Evolutionary conservation across 2,329 filamentous ascomycete genomes (phyloP).

Genomic region (Onygenales sp.): DNA sequence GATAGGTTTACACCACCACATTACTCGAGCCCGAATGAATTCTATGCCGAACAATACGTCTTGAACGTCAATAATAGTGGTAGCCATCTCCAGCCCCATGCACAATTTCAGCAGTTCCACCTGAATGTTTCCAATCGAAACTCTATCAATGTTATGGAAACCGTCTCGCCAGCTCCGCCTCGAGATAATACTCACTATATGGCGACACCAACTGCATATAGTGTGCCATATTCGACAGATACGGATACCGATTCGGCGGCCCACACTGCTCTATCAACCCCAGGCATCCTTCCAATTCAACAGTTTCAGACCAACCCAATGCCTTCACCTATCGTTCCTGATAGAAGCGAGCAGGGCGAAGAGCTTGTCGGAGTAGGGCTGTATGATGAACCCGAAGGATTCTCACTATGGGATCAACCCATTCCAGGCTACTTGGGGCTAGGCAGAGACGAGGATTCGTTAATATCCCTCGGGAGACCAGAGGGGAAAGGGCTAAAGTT

Average conservation of each 20-base stretch:
- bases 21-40: background rate
- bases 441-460: background rate
- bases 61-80: background rate
- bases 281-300: conserved; percentile 29
- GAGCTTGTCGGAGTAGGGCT: conserved; percentile 75
- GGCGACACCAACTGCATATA: background rate
- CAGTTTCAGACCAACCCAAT: conserved; percentile 20
- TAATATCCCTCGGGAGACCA: conserved; percentile 42
- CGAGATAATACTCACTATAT: background rate
- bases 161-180: background rate
- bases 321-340: conserved; percentile 31
- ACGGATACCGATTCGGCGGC: background rate
- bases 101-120: background rate
- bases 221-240: background rate
- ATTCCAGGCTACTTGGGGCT: background rate
- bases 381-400: conserved; percentile 59
- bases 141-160: background rate
- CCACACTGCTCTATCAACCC: conserved; percentile 26
- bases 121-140: background rate
- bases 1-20: background rate
- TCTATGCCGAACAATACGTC: background rate
- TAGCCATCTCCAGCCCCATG: background rate
- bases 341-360: conserved; percentile 53
- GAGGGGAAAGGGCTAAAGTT: conserved; percentile 68
- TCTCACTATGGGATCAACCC: conserved; percentile 45